Conservation (phyloP, 1,284 basidiomycete species). For the Xerocomus amazonicus region DNA sequence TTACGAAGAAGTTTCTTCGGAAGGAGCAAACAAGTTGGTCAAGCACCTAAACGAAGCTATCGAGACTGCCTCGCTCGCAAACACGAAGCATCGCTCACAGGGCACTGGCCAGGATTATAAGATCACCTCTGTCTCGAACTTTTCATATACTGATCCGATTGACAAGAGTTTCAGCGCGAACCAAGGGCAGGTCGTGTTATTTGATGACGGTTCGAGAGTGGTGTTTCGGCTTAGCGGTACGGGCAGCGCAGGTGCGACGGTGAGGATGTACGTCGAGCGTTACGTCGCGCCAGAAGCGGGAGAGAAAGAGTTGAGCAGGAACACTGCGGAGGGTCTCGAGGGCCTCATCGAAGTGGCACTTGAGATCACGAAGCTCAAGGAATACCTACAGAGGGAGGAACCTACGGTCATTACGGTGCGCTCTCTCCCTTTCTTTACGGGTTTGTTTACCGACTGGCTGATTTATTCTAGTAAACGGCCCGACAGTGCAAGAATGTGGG, state of each 20-base stretch:
- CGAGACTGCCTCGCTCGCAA: constrained; percentile 60
- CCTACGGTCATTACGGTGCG: constrained; percentile 95
- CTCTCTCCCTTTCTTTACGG: constrained; percentile 4
- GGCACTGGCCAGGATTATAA: constrained; percentile 73
- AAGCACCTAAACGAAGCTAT: constrained; percentile 74
- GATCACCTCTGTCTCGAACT: constrained; percentile 80
- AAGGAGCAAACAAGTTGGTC: constrained; percentile 86
- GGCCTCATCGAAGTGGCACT: constrained; percentile 95
- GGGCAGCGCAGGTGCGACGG: constrained; percentile 93
- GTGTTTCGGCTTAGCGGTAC: constrained; percentile 97
- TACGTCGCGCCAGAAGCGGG: constrained; percentile 80
- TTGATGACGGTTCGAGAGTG: constrained; percentile 88
- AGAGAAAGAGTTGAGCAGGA: constrained; percentile 65
- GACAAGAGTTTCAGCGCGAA: constrained; percentile 92
- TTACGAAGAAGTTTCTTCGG: constrained; percentile 96
- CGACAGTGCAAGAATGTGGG: not conserved
- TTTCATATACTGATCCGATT: constrained; percentile 97
- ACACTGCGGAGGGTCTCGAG: constrained; percentile 88
- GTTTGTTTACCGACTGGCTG: constrained; percentile 4
- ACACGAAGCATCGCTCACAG: constrained; percentile 62
- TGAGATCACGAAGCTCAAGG: constrained; percentile 77
- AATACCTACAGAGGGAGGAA: constrained; percentile 83
- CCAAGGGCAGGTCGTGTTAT: constrained; percentile 92
- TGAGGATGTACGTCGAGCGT: constrained; percentile 88
- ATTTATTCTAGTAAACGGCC: constrained; percentile 14